Conservation (phyloP, 192 early-diverging fungal species). For the Backusella westeae region DNA sequence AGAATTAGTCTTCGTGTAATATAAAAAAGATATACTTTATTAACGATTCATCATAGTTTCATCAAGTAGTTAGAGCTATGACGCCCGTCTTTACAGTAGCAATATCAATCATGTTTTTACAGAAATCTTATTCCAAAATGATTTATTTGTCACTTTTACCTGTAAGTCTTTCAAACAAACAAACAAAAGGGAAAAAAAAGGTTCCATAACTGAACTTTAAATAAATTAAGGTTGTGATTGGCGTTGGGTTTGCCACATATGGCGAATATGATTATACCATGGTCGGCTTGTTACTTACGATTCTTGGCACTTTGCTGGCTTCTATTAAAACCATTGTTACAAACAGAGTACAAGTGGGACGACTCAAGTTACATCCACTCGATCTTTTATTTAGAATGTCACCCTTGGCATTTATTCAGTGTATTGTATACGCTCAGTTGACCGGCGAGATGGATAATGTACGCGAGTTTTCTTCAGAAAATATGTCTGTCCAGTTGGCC, state of each 20-base stretch:
- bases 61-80: slow-evolving; percentile 70
- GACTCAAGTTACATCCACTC: slow-evolving; percentile 63
- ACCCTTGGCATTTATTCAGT: slow-evolving; percentile 35
- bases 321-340: slow-evolving; percentile 70
- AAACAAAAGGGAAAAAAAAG: neutral
- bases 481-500: slow-evolving; percentile 16
- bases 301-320: slow-evolving; percentile 63
- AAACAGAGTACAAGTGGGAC: slow-evolving; percentile 63
- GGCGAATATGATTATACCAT: slow-evolving; percentile 61
- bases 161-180: slow-evolving; percentile 32
- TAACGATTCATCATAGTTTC: slow-evolving; percentile 42
- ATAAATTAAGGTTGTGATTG: slow-evolving; percentile 45
- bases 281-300: slow-evolving; percentile 62
- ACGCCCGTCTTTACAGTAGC: slow-evolving; percentile 61
- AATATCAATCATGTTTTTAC: slow-evolving; percentile 41
- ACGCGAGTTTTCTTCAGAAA: slow-evolving; percentile 4
- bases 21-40: neutral
- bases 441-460: slow-evolving; percentile 47
- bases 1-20: neutral
- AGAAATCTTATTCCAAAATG: slow-evolving; percentile 33
- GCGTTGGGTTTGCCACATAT: slow-evolving; percentile 68
- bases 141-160: slow-evolving; percentile 46
- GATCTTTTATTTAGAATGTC: slow-evolving; percentile 72
- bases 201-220: neutral
- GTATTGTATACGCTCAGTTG: slow-evolving; percentile 37